Base-by-base conservation (phyloP, 1,139 yeast genomes). In the Hansenula lynferdii region DNA sequence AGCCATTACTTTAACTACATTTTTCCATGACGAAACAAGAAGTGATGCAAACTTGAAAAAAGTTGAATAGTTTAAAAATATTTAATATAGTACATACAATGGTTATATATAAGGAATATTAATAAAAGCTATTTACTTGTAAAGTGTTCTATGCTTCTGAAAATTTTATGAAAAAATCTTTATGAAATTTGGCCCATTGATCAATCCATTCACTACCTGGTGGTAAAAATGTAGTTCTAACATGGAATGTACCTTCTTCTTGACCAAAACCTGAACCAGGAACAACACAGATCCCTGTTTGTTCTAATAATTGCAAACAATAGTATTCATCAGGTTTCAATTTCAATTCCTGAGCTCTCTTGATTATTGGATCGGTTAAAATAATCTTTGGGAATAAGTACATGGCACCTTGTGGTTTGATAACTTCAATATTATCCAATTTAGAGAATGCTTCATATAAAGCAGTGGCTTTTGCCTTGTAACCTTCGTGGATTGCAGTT, bases 211-310 rank as follows among this genome's bases (percentile, higher is more conserved):
- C 94, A 26, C 77, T 75, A 29, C 97, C 97, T 14, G 97, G 97
- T 15, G 97, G 95, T 56, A 92, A 72, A 69, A 92, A 92, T 2
- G 98, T 92, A 4, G 98, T 92, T 70, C 98, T 79, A 55, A 92
- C 74, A 60, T 92, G 98, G 67, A 72, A 85, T 9, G 97, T 87
- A 19, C 85, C 95, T 37, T 80, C 80, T 35, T 70, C 82, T 65
- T 94, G 98, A 29, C 97, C 97, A 56, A 92, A 94, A 2, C 98
- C 98, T 32, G 89, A 80, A 30, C 98, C 99, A 24, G 98, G 97
- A 45, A 92, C 95, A 40, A 95, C 87, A 64, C 98, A 94, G 46
- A 92, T 89, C 52, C 98, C 99, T n/a, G 98, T 89, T 40, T 64
- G 61, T 51, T 90, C 92, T 49, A 92, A 71, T 44, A 92, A 67